These are phyloP conservation scores for Cucurbitaria berberidis DNA, from an alignment of 2,329 filamentous ascomycete genomes.

Conservation along the genomic window DNA sequence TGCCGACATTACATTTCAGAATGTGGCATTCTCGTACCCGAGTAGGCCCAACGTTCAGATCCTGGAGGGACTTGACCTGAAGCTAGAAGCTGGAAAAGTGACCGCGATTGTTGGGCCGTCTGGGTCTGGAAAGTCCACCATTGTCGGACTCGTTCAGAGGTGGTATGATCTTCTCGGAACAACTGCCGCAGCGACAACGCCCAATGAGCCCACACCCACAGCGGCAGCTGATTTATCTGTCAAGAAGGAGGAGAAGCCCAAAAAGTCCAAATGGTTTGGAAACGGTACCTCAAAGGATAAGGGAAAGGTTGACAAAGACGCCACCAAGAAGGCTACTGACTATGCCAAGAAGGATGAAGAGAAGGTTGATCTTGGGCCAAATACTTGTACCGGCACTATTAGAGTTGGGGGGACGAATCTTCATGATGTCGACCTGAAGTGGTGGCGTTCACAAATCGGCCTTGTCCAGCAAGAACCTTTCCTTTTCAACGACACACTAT, in stretches of 20 bases:
- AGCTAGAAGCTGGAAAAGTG: constrained; percentile 67
- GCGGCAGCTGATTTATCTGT: background rate
- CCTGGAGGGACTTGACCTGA: constrained; percentile 64
- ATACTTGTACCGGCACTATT: constrained; percentile 43
- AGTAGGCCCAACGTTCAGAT: constrained; percentile 67
- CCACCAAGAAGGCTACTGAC: background rate
- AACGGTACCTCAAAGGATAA: background rate
- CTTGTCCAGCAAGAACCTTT: constrained; percentile 52
- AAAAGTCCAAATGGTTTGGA: constrained; percentile 18
- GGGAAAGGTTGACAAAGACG: constrained; percentile 3
- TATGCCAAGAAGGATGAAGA: constrained; percentile 20
- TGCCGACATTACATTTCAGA: constrained; percentile 42
- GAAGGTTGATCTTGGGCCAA: constrained; percentile 28
- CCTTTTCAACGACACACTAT: constrained; percentile 50
- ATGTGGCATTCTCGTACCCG: constrained; percentile 49
- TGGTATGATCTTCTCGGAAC: constrained; percentile 67
- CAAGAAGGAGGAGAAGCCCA: constrained; percentile 16
- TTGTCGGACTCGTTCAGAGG: constrained; percentile 72
- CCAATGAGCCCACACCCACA: constrained; percentile 5
- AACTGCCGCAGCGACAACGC: constrained; percentile 13
- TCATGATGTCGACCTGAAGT: constrained; percentile 45
- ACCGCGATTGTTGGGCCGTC: constrained; percentile 77
- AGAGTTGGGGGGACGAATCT: constrained; percentile 38
- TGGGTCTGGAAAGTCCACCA: constrained; percentile 72
- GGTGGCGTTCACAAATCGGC: constrained; percentile 56